Evolutionary conservation across 1,284 basidiomycete species (phyloP).

Genomic region (Cystobasidiaceae sp.): DNA sequence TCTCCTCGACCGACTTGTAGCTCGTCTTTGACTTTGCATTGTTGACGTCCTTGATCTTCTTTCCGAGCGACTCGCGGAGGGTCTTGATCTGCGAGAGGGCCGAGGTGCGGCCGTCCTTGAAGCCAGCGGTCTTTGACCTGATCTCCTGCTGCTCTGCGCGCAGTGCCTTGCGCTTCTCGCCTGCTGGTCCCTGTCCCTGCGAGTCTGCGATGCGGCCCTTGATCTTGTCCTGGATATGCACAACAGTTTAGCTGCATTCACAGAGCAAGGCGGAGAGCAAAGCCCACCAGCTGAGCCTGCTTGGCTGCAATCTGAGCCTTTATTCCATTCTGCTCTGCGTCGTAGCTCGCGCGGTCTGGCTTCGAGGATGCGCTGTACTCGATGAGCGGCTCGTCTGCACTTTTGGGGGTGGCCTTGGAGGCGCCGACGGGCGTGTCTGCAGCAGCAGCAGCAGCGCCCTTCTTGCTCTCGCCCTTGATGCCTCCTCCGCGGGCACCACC

Average conservation of each 20-base stretch:
- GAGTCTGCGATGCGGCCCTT: conserved; percentile 1
- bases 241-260: not conserved
- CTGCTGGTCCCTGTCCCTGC: conserved; percentile 48
- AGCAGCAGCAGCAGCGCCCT: not conserved
- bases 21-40: conserved; percentile 70
- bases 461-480: not conserved
- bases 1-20: conserved; percentile 81
- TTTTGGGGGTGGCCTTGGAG: no score
- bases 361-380: conserved; percentile 46
- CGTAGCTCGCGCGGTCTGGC: conserved; percentile 74
- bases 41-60: conserved; percentile 90
- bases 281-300: conserved; percentile 68
- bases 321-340: conserved; percentile 74
- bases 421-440: conserved; percentile 3
- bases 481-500: not conserved
- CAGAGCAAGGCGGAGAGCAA: not conserved
- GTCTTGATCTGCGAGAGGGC: conserved; percentile 75
- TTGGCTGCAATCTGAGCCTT: conserved; percentile 76
- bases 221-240: not conserved
- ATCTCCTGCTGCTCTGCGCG: conserved; percentile 76
- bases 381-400: conserved; percentile 2
- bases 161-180: conserved; percentile 68
- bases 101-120: conserved; percentile 70
- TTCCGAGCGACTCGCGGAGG: conserved; percentile 71
- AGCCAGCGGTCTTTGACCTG: conserved; percentile 71